Evolutionary conservation across 495 filamentous ascomycete species (phyloP), one percentile per base, ranked within the genome.

Genomic region (Tuber aestivum): DNA sequence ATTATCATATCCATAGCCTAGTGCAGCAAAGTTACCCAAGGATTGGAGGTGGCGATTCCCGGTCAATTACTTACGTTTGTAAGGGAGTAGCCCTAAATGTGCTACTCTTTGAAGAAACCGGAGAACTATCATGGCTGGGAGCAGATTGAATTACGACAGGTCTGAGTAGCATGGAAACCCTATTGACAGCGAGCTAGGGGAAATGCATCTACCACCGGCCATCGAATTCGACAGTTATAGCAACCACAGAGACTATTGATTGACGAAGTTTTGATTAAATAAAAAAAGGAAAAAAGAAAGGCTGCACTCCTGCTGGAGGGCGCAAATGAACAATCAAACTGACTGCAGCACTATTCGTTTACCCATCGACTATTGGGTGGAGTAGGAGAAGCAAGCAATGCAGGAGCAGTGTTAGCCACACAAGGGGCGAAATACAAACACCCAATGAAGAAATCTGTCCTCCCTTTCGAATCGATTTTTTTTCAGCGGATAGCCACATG

Each of bases 401-500:
- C 2, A 27, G n/a, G 18, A 56, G 50, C 8, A 56, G 27, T 56
- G 12, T 56, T 27, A 56, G 23, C 50, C 50, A 27, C 50, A 56
- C n/a, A 56, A 14, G 50, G 50, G n/a, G n/a, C 50, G 23, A 27
- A 27, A 56, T 56, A 27, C 10, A n/a, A 56, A 27, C 50, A 8
- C 23, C 50, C 23, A 56, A 56, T 56, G 56, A 10, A 65, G 56
- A 16, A 32, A 16, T 32, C 27, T 65, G 18, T 65, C 27, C 56
- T 32, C 27, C n/a, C 50, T 27, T 56, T 56, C 50, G 50, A 27
- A 56, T 56, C 7, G 3, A 65, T n/a, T n/a, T n/a, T 14, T 32
- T 65, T 65, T 65, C 56, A 65, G 14, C n/a, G 56, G 56, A 18
- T 65, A 65, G 56, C 56, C n/a, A 65, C 56, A 65, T 65, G 56